A percentile compares a stretch with the other conserved stretches of the same genome.
Evolutionary conservation across 164 flowering plant species (phyloP).

Genomic region (Cinnamomum chago): DNA sequence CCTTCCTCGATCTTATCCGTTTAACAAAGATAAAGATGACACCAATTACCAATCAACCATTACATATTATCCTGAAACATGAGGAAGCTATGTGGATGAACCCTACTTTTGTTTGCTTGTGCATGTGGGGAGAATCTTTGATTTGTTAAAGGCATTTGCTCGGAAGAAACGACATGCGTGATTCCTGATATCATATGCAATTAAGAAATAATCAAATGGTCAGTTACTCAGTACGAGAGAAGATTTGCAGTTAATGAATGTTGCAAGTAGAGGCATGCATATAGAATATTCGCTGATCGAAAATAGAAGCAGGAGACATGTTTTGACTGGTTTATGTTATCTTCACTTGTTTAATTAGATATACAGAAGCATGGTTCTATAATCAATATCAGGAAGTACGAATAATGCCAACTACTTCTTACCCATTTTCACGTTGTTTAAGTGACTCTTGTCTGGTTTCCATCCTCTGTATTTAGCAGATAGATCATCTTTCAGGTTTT

Average conservation of each 20-base stretch:
- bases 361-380: background rate
- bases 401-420: background rate
- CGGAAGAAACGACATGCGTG: background rate
- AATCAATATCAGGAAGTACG: background rate
- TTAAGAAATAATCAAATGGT: background rate
- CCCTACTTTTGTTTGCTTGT: conserved; percentile 1
- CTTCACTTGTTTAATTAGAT: background rate
- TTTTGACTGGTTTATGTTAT: background rate
- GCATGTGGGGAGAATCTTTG: conserved; percentile 3
- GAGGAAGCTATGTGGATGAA: background rate
- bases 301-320: background rate
- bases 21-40: background rate
- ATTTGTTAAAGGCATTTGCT: background rate
- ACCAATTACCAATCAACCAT: background rate
- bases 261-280: conserved; percentile 4
- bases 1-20: background rate
- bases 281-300: conserved; percentile 1
- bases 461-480: too few relatives aligned
- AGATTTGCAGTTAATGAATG: background rate
- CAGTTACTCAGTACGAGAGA: background rate
- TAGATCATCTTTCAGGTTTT: too few relatives aligned
- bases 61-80: background rate
- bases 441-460: background rate
- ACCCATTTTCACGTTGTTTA: background rate
- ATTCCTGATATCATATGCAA: background rate